Percentiles rank a stretch among this genome's conserved stretches.
Conservation (phyloP, 208 protist genomes). For the Acanthamoeba castellanii region DNA sequence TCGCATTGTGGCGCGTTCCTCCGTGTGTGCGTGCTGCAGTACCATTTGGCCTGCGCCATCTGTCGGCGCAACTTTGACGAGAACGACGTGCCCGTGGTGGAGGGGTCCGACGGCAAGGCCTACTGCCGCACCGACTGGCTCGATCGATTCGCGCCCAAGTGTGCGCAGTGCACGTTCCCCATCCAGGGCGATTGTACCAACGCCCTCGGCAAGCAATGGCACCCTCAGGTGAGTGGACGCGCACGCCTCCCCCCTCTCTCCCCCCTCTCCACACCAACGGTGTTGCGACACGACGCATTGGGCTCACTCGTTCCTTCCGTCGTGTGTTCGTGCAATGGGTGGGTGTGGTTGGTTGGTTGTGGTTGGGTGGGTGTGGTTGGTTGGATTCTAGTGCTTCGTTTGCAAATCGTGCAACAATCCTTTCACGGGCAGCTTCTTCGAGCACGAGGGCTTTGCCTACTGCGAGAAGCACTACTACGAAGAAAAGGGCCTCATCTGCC, state of each 20-base stretch:
- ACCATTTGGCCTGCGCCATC: constrained; percentile 61
- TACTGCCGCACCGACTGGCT: constrained; percentile 68
- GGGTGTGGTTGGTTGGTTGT: too few species aligned
- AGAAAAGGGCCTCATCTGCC: constrained; percentile 51
- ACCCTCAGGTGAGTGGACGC: background rate
- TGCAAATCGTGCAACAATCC: constrained; percentile 54
- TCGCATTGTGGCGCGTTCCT: too few species aligned
- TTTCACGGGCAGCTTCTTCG: constrained; percentile 69
- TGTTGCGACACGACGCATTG: too few species aligned
- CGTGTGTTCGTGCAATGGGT: too few species aligned
- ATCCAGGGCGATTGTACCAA: constrained; percentile 70
- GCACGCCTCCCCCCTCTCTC: background rate
- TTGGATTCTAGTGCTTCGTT: constrained; percentile 62
- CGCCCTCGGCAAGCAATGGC: constrained; percentile 64
- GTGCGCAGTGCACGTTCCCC: constrained; percentile 8
- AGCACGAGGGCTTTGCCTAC: constrained; percentile 65
- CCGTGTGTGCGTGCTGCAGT: too few species aligned
- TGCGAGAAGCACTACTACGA: constrained; percentile 74
- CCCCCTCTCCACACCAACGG: background rate
- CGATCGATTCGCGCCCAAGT: constrained; percentile 66
- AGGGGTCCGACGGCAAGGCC: constrained; percentile 61
- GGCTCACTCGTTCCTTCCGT: too few species aligned
- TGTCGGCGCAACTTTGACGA: constrained; percentile 67
- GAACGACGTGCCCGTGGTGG: constrained; percentile 65
- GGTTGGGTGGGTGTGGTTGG: too few species aligned